Base-by-base conservation (phyloP, 352 stramenopile species). In the Discostella stelligera region DNA sequence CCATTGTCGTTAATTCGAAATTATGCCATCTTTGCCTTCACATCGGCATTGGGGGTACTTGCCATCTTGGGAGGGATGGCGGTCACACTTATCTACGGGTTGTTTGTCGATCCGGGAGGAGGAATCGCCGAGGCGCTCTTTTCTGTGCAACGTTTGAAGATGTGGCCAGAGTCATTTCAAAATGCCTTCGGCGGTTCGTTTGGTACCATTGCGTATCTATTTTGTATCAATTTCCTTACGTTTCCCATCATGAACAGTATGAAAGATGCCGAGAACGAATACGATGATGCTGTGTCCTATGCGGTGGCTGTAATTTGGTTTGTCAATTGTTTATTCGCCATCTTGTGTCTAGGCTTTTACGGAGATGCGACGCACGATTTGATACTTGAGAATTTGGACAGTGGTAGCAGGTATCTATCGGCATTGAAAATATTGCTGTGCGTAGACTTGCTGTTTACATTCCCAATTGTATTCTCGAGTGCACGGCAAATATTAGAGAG, bases 401-500 rank as follows among this genome's bases (percentile, higher is more conserved):
- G 82, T 64, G 79, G 79, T 3, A 64, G 69, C 2, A 14, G 7
- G 1, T 86, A 86, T 65, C 49, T 86, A 21, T 79, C 61, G 39
- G 74, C 74, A n/a, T 56, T 88, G 39, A 86, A 87, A 54, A 48
- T 88, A 14, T 64, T 90, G 11, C 63, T 90, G 13, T 90, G 83
- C 39, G 61, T 90, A 16, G 83, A 90, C 70, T 72, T 90, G 23
- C n/a, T 90, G 3, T 84, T 90, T 30, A 90, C 83, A 3, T 90
- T 86, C 66, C 81, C 84, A n/a, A 66, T 87, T n/a, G 80, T 87
- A 0, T 82, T 84, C 68, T 82, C 65, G 20, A 76, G 62, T 32
- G 80, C 75, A 52, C 60, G 80, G 50, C 80, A 87, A 49, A 84
- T 87, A 54, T 61, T 87, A 48, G 80, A 87, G 50, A 77, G 75